Evolutionary conservation across 1,284 basidiomycete genomes (phyloP).

Genomic region (Puccinia hordei): DNA sequence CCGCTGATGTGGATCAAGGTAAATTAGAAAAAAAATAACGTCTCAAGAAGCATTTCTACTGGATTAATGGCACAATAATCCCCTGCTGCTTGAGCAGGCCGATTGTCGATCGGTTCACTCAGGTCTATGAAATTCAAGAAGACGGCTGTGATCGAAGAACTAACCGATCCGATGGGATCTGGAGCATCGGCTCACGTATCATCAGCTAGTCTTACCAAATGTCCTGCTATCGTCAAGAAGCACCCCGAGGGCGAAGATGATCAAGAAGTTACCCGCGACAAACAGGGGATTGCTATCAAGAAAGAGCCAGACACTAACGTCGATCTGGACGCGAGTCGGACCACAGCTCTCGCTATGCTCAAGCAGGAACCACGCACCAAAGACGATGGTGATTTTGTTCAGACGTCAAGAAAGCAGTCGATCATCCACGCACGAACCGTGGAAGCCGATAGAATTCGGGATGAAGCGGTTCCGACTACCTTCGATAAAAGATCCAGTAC

Average conservation of each 20-base stretch:
- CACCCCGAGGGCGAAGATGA: background rate
- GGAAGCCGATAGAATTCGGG: background rate
- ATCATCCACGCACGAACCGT: background rate
- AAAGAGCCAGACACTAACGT: background rate
- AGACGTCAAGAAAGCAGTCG: background rate
- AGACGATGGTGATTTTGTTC: no score
- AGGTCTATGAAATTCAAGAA: background rate
- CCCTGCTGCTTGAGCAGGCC: background rate
- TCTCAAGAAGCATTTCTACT: background rate
- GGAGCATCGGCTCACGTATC: background rate
- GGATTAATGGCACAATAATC: background rate
- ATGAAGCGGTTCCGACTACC: background rate
- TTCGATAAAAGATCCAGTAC: background rate
- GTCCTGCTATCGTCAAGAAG: background rate
- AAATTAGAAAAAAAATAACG: background rate
- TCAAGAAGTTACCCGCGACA: background rate
- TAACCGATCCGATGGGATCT: background rate
- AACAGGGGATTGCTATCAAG: background rate
- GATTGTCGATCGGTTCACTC: background rate
- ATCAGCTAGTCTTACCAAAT: background rate
- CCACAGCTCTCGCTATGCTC: background rate
- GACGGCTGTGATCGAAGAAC: background rate
- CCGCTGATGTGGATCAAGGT: background rate
- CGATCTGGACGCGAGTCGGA: background rate
- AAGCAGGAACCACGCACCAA: no score